Conservation (phyloP, 2,329 filamentous ascomycete genomes). For the Kalmusia sp. region DNA sequence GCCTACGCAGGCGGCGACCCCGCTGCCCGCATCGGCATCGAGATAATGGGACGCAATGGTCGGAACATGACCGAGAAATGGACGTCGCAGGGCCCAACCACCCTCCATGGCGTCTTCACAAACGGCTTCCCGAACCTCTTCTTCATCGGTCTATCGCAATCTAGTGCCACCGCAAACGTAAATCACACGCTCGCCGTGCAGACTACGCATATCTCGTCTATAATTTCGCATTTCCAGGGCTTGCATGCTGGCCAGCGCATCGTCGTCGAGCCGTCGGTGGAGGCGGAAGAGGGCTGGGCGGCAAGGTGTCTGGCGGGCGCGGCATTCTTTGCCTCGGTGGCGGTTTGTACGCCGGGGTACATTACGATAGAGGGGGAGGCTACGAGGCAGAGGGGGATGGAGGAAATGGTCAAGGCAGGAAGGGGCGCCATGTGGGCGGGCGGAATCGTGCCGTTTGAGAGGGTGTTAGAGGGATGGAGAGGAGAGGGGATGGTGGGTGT, state of each 20-base stretch:
- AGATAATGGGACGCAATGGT: constrained; percentile 53
- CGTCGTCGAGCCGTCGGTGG: constrained; percentile 10
- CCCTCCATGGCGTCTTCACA: constrained; percentile 50
- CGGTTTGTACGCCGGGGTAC: constrained; percentile 2
- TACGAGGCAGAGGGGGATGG: not conserved
- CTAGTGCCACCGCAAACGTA: constrained; percentile 3
- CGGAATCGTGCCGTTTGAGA: not conserved
- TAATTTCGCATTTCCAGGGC: constrained; percentile 2
- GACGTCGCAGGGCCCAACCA: constrained; percentile 42
- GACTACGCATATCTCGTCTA: constrained; percentile 3
- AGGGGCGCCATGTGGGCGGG: not conserved
- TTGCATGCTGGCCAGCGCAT: constrained; percentile 2
- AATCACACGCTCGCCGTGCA: not conserved
- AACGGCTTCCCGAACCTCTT: constrained; percentile 27
- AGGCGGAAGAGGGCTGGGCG: constrained; percentile 16
- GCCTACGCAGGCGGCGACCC: constrained; percentile 14
- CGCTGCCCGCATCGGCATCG: constrained; percentile 32
- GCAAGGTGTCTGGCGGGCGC: constrained; percentile 3
- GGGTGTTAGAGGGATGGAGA: constrained; percentile 1
- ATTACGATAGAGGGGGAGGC: not conserved
- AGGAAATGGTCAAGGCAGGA: not conserved
- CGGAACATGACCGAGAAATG: constrained; percentile 54
- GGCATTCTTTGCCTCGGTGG: not conserved
- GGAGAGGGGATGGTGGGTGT: not conserved
- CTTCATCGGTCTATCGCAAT: constrained; percentile 6